Evolutionary conservation across 768 basidiomycete genomes (phyloP).

Genomic region (Favolaschia claudopus): DNA sequence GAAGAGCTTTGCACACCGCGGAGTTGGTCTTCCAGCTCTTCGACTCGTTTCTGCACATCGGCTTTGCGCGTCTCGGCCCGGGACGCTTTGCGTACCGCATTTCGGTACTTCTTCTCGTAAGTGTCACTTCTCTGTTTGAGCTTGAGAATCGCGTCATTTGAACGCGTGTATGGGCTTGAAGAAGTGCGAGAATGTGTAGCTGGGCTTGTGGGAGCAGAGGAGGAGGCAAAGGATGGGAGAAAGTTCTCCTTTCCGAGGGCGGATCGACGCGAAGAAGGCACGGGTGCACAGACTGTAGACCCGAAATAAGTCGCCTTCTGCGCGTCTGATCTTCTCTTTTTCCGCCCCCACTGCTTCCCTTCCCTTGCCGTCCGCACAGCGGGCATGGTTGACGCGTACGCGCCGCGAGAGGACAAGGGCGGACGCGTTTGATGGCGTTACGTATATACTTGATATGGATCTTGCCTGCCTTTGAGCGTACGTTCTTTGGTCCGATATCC

Average conservation of each 20-base stretch:
- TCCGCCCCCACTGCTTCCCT: background rate
- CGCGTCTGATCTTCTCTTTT: background rate
- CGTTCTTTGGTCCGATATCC: background rate
- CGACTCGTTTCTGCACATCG: background rate
- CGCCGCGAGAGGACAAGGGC: no score
- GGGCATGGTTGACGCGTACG: background rate
- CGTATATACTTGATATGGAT: background rate
- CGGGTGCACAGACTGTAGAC: background rate
- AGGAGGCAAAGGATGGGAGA: background rate
- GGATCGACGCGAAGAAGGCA: background rate
- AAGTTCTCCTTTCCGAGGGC: background rate
- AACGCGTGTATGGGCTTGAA: background rate
- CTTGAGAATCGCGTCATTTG: background rate
- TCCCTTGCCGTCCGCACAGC: background rate
- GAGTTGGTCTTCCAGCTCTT: background rate
- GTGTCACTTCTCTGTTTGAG: background rate
- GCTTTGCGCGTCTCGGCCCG: background rate
- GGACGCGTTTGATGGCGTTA: slow-evolving; percentile 7
- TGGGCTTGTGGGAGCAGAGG: background rate
- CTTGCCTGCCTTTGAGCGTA: background rate
- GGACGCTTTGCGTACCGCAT: background rate
- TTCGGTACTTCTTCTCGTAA: no score
- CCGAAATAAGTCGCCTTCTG: background rate
- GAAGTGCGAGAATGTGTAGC: background rate
- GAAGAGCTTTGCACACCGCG: background rate